A percentile compares a stretch with the other conserved stretches of the same genome.
Conservation (phyloP, 2,329 filamentous ascomycete genomes). For the Curvularia sp. region DNA sequence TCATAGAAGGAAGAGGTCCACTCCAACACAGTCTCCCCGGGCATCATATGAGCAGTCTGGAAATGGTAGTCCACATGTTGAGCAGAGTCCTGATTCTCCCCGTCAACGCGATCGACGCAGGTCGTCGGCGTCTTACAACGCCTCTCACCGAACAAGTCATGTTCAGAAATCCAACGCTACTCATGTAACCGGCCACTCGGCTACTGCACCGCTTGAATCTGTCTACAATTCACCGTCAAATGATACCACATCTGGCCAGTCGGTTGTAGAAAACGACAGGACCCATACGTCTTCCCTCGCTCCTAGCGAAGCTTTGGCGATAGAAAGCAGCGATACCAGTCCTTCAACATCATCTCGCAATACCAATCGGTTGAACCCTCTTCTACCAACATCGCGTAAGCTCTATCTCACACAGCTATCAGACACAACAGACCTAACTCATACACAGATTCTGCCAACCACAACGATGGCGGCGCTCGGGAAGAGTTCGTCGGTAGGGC, state of each 20-base stretch:
- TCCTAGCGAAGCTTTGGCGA: constrained; percentile 15
- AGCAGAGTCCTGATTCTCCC: constrained; percentile 9
- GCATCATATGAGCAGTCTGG: constrained; percentile 14
- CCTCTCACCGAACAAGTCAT: constrained; percentile 11
- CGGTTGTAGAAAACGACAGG: constrained; percentile 33
- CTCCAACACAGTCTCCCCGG: constrained; percentile 14
- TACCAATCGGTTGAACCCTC: constrained; percentile 8
- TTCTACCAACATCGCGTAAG: constrained; percentile 21
- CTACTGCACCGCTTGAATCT: not conserved
- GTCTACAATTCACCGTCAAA: not conserved
- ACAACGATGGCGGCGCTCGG: not conserved
- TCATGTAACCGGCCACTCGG: constrained; percentile 7
- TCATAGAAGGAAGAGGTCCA: constrained; percentile 19
- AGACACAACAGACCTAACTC: not conserved
- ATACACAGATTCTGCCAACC: constrained; percentile 8
- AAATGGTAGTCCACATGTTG: constrained; percentile 8
- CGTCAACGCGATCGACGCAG: not conserved
- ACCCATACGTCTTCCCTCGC: constrained; percentile 29
- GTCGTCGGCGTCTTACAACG: constrained; percentile 2
- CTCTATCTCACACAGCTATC: not conserved
- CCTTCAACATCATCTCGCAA: constrained; percentile 22
- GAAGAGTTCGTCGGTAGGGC: constrained; percentile 9
- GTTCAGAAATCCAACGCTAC: constrained; percentile 18
- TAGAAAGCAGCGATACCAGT: constrained; percentile 36
- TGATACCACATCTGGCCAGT: constrained; percentile 18